Evolutionary conservation across 2,329 filamentous ascomycete species (phyloP).

Genomic region (Verticillium alfalfae): DNA sequence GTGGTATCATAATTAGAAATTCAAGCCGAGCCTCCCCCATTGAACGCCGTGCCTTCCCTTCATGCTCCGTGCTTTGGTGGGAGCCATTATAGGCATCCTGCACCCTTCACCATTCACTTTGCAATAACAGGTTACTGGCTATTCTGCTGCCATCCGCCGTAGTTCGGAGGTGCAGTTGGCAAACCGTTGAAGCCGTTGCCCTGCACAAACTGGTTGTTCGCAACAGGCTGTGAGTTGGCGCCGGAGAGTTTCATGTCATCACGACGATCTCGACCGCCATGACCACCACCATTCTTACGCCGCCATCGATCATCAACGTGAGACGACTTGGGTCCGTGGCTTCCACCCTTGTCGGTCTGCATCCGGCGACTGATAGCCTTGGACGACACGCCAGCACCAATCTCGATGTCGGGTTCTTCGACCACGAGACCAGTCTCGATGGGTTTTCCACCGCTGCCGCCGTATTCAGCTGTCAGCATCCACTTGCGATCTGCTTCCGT

Average conservation of each 20-base stretch:
- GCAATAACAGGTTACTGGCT: neutral
- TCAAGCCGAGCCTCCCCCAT: neutral
- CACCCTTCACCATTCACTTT: neutral
- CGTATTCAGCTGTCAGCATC: slow-evolving; percentile 90
- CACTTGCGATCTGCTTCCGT: slow-evolving; percentile 97
- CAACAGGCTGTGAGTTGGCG: slow-evolving; percentile 13
- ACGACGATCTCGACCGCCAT: slow-evolving; percentile 10
- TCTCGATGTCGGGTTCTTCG: slow-evolving; percentile 98
- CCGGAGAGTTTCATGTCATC: slow-evolving; percentile 17
- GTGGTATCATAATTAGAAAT: neutral
- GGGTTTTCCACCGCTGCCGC: slow-evolving; percentile 78
- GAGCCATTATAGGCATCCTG: neutral
- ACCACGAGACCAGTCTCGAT: slow-evolving; percentile 83
- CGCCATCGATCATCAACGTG: slow-evolving; percentile 32
- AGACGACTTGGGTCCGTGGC: slow-evolving; percentile 60
- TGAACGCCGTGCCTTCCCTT: neutral
- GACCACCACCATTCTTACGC: slow-evolving; percentile 13
- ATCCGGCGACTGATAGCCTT: slow-evolving; percentile 73
- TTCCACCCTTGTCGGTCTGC: slow-evolving; percentile 63
- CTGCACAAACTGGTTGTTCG: slow-evolving; percentile 26
- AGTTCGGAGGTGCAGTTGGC: neutral
- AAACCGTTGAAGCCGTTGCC: slow-evolving; percentile 21
- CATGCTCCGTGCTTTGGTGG: neutral
- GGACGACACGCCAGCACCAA: slow-evolving; percentile 92
- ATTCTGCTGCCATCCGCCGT: neutral